Conservation (phyloP, 805 yeast genomes). For the Brettanomyces custersianus region DNA sequence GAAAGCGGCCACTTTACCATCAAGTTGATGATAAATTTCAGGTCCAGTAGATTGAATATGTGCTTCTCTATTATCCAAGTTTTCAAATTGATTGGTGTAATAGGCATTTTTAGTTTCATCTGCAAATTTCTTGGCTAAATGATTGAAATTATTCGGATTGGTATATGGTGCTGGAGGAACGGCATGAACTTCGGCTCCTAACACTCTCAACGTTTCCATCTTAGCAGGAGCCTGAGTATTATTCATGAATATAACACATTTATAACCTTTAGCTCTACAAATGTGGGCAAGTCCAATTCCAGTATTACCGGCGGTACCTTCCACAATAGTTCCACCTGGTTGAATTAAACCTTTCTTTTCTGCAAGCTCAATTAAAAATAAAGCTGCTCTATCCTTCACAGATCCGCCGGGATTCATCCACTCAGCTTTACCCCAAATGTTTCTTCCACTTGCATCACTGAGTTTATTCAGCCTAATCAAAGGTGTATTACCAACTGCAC, state of each 20-base stretch:
- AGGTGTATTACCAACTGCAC: slow-evolving; percentile 93
- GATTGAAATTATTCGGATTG: slow-evolving; percentile 80
- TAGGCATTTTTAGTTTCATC: slow-evolving; percentile 68
- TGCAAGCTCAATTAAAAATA: slow-evolving; percentile 68
- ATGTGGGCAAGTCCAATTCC: slow-evolving; percentile 85
- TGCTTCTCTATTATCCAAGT: slow-evolving; percentile 77
- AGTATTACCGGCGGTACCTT: slow-evolving; percentile 95
- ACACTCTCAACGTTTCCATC: slow-evolving; percentile 60
- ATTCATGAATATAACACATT: slow-evolving; percentile 86
- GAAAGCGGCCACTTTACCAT: slow-evolving; percentile 78
- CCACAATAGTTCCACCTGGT: slow-evolving; percentile 83
- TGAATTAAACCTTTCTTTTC: slow-evolving; percentile 55
- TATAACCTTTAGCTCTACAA: slow-evolving; percentile 77
- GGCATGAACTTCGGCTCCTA: slow-evolving; percentile 84
- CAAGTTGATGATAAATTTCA: slow-evolving; percentile 79
- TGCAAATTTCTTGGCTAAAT: slow-evolving; percentile 81
- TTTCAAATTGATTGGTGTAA: slow-evolving; percentile 95
- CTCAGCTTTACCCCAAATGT: slow-evolving; percentile 85
- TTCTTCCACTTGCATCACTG: slow-evolving; percentile 53
- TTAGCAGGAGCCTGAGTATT: slow-evolving; percentile 79
- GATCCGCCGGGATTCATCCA: slow-evolving; percentile 93
- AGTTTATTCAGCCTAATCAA: slow-evolving; percentile 52
- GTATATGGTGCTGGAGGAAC: slow-evolving; percentile 83
- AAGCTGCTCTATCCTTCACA: slow-evolving; percentile 86
- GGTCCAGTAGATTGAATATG: slow-evolving; percentile 91